Base-by-base conservation (phyloP, 2,329 filamentous ascomycete species). In the Fusarium dimerum region DNA sequence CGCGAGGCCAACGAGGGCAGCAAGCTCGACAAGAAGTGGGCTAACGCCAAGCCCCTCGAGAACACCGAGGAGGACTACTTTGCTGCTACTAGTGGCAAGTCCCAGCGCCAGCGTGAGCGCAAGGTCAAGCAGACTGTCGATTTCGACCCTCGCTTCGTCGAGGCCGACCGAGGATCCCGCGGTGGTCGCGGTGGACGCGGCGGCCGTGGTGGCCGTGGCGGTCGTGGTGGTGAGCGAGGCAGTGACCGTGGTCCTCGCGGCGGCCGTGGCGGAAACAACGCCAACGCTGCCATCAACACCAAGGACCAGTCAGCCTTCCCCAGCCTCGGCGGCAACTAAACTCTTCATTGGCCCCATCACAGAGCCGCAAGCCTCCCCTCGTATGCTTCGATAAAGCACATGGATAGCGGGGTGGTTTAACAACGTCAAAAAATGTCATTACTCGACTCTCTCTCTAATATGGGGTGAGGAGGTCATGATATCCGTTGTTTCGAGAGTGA, bases 1-100 rank as follows among this genome's bases (percentile, higher is more conserved):
- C 93, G 94, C 78, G 86, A 92, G 80, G 79, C 93, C 75, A 97
- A 97, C 81, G 92, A 97, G 81, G 92, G 92, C 69, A 83, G 80
- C 80, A 90, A 91, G 80, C 72, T 79, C 68, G 86, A 92, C 81
- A 93, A 94, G 85, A 94, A 97, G 84, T 96, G 92, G 90, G 89
- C 89, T 68, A 81, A 83, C 68, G 92, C 91, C 72, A 95, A 92
- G 81, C 71, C 81, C 53, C 78, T 89, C 51, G 71, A 76, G 70
- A 87, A 88, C 74, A 78, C 85, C 17, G 82, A 91, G 66, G 85
- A 91, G 66, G 86, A 88, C 66, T 97, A 90, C 84, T 88, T 96
- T 70, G 77, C 88, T 68, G 86, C 82, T 65, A 74, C 81, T 62
- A 81, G 79, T 58, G 88, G 87, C 78, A 97, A 97, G 87, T 76